These are phyloP conservation scores for Nakazawaea ernobii DNA, from an alignment of 805 yeast species.

Conservation along the genomic window DNA sequence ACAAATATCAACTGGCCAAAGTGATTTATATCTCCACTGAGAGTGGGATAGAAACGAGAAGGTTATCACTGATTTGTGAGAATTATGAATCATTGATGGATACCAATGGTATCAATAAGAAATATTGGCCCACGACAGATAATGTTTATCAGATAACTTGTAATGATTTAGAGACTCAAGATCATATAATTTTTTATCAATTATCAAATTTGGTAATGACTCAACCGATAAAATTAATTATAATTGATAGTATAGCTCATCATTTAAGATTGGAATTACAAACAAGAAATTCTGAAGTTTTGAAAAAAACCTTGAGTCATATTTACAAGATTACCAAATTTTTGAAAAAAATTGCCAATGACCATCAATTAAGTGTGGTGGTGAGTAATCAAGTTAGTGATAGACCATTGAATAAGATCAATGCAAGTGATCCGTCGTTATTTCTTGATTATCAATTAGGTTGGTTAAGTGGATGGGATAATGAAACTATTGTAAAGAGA, in stretches of 20 bases:
- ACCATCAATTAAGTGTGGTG: constrained; percentile 52
- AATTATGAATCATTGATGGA: constrained; percentile 24
- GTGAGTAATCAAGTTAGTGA: constrained; percentile 81
- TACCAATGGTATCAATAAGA: constrained; percentile 27
- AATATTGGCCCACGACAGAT: constrained; percentile 26
- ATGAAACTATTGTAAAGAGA: constrained; percentile 27
- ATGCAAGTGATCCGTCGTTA: constrained; percentile 29
- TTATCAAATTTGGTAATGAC: constrained; percentile 50
- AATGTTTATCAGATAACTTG: constrained; percentile 52
- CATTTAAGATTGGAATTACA: constrained; percentile 63
- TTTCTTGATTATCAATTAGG: constrained; percentile 62
- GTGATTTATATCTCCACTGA: constrained; percentile 82
- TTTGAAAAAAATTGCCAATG: constrained; percentile 42
- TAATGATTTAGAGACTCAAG: constrained; percentile 65
- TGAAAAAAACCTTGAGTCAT: constrained; percentile 36
- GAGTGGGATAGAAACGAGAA: constrained; percentile 57
- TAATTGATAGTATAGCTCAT: constrained; percentile 81
- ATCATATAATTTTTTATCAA: constrained; percentile 65
- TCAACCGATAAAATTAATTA: constrained; percentile 44
- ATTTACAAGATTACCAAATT: constrained; percentile 37
- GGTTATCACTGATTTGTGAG: constrained; percentile 45
- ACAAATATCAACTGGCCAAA: constrained; percentile 19
- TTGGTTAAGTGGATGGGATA: constrained; percentile 73
- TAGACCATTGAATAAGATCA: constrained; percentile 32
- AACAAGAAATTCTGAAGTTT: constrained; percentile 26